Conservation (phyloP, 2,329 filamentous ascomycete genomes). For the Cladosporium sp. region DNA sequence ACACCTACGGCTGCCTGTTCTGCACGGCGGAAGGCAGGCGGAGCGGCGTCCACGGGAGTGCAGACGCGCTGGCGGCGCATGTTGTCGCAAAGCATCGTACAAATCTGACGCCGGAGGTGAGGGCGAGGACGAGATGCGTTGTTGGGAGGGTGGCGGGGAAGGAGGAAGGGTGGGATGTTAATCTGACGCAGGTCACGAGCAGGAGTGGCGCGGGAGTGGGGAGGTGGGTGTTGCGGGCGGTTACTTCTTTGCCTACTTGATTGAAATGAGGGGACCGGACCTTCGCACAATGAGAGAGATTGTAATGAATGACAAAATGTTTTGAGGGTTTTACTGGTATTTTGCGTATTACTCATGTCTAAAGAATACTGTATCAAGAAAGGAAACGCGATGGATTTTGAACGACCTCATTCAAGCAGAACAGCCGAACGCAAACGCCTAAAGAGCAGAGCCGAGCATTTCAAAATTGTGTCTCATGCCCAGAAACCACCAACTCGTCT, state of each 20-base stretch:
- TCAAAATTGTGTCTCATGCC: too few relatives aligned
- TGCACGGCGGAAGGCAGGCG: slow-evolving; percentile 15
- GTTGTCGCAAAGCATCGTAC: slow-evolving; percentile 31
- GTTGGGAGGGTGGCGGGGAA: slow-evolving; percentile 29
- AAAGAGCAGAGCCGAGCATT: too few relatives aligned
- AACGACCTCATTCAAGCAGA: too few relatives aligned
- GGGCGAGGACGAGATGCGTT: slow-evolving; percentile 29
- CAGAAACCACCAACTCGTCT: too few relatives aligned
- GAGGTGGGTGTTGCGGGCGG: slow-evolving; percentile 1
- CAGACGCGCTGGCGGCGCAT: slow-evolving; percentile 36
- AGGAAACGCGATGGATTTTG: too few relatives aligned
- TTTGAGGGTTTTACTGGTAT: neutral
- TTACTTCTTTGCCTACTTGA: slow-evolving; percentile 7
- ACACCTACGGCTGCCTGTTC: slow-evolving; percentile 17
- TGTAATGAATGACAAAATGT: neutral
- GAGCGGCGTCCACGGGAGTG: slow-evolving; percentile 20
- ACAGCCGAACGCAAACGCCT: too few relatives aligned
- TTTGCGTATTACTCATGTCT: too few relatives aligned
- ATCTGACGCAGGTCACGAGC: slow-evolving; percentile 21
- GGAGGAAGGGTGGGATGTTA: slow-evolving; percentile 29
- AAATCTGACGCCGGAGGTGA: slow-evolving; percentile 24
- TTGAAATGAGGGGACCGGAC: too few relatives aligned
- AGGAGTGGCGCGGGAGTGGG: neutral
- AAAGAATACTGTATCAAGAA: too few relatives aligned
- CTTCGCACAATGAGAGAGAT: too few relatives aligned